phyloP scores from a whole-genome alignment of 176 grass and related monocot species.

The Zea mays region DNA sequence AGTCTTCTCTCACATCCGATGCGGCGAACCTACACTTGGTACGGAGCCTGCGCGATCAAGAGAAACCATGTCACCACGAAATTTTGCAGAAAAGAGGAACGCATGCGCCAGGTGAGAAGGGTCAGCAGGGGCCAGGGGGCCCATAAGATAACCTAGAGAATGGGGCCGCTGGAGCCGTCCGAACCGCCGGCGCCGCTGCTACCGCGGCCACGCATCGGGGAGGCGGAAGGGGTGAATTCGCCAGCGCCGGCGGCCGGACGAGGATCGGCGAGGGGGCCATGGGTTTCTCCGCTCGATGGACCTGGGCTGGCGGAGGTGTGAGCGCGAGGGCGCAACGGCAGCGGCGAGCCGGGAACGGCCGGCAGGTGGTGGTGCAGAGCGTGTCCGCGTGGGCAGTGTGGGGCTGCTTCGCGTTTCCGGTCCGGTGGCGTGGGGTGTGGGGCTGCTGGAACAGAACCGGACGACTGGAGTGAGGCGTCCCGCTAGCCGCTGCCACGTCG shows the following conservation, averaged over 20 bases:
- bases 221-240: constrained; percentile 12
- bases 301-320: background rate
- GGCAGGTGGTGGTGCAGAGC: constrained; percentile 8
- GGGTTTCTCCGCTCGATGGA: background rate
- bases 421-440: constrained; percentile 11
- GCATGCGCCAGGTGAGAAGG: background rate
- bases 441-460: background rate
- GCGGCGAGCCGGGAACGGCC: background rate
- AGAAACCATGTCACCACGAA: constrained; percentile 7
- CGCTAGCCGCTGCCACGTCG: constrained; percentile 15
- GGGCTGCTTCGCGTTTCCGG: background rate
- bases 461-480: background rate
- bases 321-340: background rate
- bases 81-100: constrained; percentile 16
- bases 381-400: constrained; percentile 22
- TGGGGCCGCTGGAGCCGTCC: background rate
- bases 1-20: constrained; percentile 49
- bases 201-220: constrained; percentile 21
- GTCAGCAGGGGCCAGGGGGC: background rate
- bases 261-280: constrained; percentile 49
- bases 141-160: constrained; percentile 24
- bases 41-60: constrained; percentile 40
- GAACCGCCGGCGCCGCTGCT: background rate
- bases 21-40: constrained; percentile 61
- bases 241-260: constrained; percentile 42